Conservation (phyloP, 768 basidiomycete genomes). For the Boletus rex-veris region DNA sequence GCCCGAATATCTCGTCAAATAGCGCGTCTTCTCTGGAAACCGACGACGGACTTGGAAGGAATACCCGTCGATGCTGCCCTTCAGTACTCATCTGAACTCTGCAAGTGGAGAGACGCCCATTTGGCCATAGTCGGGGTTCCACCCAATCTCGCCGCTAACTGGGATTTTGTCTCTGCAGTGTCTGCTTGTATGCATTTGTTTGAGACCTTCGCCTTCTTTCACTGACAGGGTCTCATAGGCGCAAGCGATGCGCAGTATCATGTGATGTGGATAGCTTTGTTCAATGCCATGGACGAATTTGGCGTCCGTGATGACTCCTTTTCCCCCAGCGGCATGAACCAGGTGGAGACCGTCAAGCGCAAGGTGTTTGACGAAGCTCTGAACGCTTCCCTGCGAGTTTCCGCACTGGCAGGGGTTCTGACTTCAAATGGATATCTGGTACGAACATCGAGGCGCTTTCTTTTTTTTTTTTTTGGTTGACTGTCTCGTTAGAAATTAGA, state of each 20-base stretch:
- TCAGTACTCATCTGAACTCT: slow-evolving; percentile 52
- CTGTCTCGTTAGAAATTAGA: slow-evolving; percentile 55
- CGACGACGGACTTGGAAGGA: slow-evolving; percentile 71
- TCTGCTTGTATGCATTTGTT: slow-evolving; percentile 47
- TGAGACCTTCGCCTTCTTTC: background rate
- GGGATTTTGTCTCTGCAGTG: slow-evolving; percentile 86
- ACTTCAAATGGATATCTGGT: slow-evolving; percentile 87
- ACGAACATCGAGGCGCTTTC: slow-evolving; percentile 21
- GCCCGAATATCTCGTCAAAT: slow-evolving; percentile 80
- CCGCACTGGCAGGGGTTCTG: slow-evolving; percentile 83
- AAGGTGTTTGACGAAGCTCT: slow-evolving; percentile 79
- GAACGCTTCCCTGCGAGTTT: slow-evolving; percentile 82
- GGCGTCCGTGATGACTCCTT: slow-evolving; percentile 63
- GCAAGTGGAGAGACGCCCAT: slow-evolving; percentile 73
- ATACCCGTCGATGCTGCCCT: slow-evolving; percentile 65
- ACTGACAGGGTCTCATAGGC: slow-evolving; percentile 36
- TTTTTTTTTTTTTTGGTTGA: slow-evolving; percentile 10
- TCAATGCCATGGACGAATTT: slow-evolving; percentile 80
- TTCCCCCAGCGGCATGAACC: slow-evolving; percentile 43
- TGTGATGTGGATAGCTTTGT: slow-evolving; percentile 85
- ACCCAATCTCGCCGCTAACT: slow-evolving; percentile 74
- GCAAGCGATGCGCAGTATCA: slow-evolving; percentile 89
- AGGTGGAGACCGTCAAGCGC: slow-evolving; percentile 61
- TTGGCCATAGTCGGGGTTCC: slow-evolving; percentile 83
- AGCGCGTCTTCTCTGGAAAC: slow-evolving; percentile 77